A percentile compares a stretch with the other conserved stretches of the same genome.
phyloP scores from a whole-genome alignment of 2,329 filamentous ascomycete species.

The Xylariaceae sp. region DNA sequence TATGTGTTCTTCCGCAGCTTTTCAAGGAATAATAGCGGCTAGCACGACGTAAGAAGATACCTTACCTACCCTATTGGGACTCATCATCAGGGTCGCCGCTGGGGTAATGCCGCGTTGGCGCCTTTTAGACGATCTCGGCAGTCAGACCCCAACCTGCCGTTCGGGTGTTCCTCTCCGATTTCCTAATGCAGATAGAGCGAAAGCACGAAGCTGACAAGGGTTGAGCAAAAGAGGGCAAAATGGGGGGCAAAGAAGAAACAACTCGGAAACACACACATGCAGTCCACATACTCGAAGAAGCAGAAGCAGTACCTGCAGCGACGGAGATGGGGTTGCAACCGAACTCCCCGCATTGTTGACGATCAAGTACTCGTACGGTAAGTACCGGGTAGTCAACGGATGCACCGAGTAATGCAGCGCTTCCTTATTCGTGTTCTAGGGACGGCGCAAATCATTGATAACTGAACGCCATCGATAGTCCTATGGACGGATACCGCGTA shows the following conservation, averaged over 20 bases:
- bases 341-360: background rate
- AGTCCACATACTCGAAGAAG: background rate
- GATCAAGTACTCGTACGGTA: too few species aligned
- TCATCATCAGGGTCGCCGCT: background rate
- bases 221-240: background rate
- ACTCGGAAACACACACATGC: background rate
- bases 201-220: background rate
- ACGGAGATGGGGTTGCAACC: background rate
- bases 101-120: background rate
- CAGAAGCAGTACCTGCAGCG: background rate
- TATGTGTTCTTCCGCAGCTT: background rate
- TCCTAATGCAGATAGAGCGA: conserved; percentile 7
- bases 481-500: conserved; percentile 2
- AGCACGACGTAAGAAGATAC: background rate
- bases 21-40: background rate
- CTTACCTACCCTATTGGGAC: background rate
- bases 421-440: background rate
- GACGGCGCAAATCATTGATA: background rate
- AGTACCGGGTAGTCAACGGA: background rate
- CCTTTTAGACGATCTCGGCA: conserved; percentile 5
- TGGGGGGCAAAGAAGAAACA: background rate
- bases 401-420: background rate
- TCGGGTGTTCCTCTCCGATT: conserved; percentile 10
- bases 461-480: background rate
- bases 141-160: conserved; percentile 6